phyloP scores from a whole-genome alignment of 352 stramenopile genomes.

The Thraustotheca clavata region DNA sequence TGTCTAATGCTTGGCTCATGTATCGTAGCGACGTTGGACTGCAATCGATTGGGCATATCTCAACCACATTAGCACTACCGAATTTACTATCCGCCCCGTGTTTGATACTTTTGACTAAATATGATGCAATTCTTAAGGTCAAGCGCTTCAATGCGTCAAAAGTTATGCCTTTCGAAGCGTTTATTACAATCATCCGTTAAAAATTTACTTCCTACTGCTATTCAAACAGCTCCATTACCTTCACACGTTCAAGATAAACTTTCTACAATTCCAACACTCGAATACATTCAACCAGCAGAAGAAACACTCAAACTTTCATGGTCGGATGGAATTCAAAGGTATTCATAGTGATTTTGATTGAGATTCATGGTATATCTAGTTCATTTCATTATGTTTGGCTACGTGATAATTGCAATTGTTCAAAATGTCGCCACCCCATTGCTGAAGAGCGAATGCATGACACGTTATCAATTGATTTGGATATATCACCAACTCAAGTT shows the following conservation, averaged over 20 bases:
- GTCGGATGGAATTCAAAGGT: slow-evolving; percentile 24
- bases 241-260: no score
- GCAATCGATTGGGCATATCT: slow-evolving; percentile 23
- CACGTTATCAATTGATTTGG: slow-evolving; percentile 23
- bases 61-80: slow-evolving; percentile 14
- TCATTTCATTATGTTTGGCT: slow-evolving; percentile 28
- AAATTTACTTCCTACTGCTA: not conserved
- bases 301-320: slow-evolving; percentile 19
- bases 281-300: not conserved
- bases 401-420: slow-evolving; percentile 30
- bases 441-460: slow-evolving; percentile 29
- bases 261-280: no score
- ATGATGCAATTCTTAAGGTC: not conserved
- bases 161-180: not conserved
- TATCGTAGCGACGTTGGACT: slow-evolving; percentile 21
- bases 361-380: not conserved
- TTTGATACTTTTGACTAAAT: slow-evolving; percentile 23
- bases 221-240: not conserved
- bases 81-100: slow-evolving; percentile 16
- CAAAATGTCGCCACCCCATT: slow-evolving; percentile 27
- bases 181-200: not conserved
- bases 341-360: not conserved
- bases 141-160: no score
- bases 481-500: slow-evolving; percentile 22
- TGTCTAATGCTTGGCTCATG: not conserved